Evolutionary conservation across 2,329 filamentous ascomycete species (phyloP).

Genomic region (Epichloe hybrida): DNA sequence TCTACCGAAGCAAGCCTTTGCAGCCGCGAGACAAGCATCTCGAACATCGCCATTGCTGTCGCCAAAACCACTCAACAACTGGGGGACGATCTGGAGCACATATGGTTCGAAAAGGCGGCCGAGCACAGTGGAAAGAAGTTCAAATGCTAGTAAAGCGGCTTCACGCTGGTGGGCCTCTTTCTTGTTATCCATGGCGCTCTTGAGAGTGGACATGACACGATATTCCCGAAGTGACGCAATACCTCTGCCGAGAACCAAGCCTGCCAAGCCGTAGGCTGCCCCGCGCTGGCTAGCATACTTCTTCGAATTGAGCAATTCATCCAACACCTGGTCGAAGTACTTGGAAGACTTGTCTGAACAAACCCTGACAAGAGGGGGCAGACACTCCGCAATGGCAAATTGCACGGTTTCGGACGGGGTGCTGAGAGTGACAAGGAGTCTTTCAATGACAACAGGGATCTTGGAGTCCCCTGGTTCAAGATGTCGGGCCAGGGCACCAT

Average conservation of each 20-base stretch:
- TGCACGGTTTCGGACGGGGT: slow-evolving; percentile 96
- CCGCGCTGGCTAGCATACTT: slow-evolving; percentile 88
- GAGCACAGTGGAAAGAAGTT: slow-evolving; percentile 75
- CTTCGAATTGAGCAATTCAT: slow-evolving; percentile 73
- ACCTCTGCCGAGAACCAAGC: slow-evolving; percentile 78
- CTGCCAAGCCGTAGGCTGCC: slow-evolving; percentile 87
- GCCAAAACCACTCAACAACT: slow-evolving; percentile 78
- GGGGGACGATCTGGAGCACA: slow-evolving; percentile 86
- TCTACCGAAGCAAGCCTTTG: slow-evolving; percentile 86
- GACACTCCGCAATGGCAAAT: slow-evolving; percentile 86
- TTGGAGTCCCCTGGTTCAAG: slow-evolving; percentile 73
- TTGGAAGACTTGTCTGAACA: slow-evolving; percentile 63
- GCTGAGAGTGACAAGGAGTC: slow-evolving; percentile 73
- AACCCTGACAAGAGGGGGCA: slow-evolving; percentile 78
- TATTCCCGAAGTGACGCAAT: slow-evolving; percentile 71
- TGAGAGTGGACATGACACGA: slow-evolving; percentile 71
- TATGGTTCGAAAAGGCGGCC: slow-evolving; percentile 91
- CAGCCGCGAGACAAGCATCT: slow-evolving; percentile 81
- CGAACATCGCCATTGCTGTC: slow-evolving; percentile 81
- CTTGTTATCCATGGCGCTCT: slow-evolving; percentile 81
- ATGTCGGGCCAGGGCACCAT: slow-evolving; percentile 84
- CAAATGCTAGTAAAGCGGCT: slow-evolving; percentile 78
- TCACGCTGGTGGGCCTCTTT: slow-evolving; percentile 83
- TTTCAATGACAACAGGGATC: slow-evolving; percentile 75
- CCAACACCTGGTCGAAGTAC: slow-evolving; percentile 70